Conservation (phyloP, 257 asterid species). For the Jaltomata sinuosa region DNA sequence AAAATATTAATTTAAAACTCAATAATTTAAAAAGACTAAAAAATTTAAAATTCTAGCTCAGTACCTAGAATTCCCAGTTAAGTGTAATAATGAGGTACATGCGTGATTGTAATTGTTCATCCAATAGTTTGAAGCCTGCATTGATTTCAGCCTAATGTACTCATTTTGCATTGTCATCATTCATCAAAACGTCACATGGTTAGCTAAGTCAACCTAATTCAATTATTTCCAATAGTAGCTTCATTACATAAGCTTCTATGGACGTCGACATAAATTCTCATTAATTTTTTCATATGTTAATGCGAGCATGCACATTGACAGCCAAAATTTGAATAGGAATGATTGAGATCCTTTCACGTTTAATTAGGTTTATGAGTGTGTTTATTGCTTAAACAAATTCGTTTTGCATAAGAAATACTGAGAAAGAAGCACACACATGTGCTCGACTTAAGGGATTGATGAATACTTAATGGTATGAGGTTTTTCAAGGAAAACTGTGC, state of each 20-base stretch:
- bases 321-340: background rate
- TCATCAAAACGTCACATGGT: background rate
- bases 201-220: background rate
- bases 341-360: background rate
- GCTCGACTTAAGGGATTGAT: no score
- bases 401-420: background rate
- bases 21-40: background rate
- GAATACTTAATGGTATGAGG: no score
- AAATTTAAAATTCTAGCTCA: background rate
- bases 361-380: background rate
- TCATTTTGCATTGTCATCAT: conserved; percentile 3
- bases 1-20: background rate
- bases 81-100: background rate
- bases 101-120: background rate
- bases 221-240: background rate
- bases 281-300: background rate
- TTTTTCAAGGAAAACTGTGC: no score
- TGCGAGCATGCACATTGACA: background rate
- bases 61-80: no score
- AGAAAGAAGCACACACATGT: no score
- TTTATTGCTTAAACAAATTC: no score
- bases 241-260: background rate
- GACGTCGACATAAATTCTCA: background rate
- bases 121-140: background rate
- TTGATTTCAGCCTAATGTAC: background rate